phyloP scores from a whole-genome alignment of 176 grass and related monocot genomes.

The Otatea glauca region DNA sequence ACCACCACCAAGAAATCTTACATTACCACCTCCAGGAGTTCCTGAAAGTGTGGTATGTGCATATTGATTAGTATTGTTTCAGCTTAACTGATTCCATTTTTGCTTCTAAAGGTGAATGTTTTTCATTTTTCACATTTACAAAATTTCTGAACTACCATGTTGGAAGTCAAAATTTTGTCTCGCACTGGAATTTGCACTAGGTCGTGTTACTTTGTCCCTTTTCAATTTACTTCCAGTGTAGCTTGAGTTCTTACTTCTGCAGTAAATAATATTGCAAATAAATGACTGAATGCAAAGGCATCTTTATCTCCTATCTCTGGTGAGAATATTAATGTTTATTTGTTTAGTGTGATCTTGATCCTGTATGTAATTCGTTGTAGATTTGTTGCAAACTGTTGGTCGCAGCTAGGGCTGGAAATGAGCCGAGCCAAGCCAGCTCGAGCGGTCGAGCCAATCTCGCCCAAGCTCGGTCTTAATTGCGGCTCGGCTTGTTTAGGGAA shows the following conservation, averaged over 20 bases:
- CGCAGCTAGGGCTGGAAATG: too few relatives aligned
- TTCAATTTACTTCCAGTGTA: not conserved
- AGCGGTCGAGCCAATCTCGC: too few relatives aligned
- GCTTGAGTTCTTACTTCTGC: not conserved
- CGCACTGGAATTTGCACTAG: not conserved
- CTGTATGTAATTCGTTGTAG: not conserved
- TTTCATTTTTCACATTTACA: slow-evolving; percentile 24
- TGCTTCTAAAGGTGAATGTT: not conserved
- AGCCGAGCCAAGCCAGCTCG: too few relatives aligned
- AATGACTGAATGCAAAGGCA: not conserved
- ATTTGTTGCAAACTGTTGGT: not conserved
- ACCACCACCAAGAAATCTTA: slow-evolving; percentile 89
- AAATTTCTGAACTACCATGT: slow-evolving; percentile 22
- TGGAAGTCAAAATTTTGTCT: slow-evolving; percentile 8
- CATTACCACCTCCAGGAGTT: slow-evolving; percentile 86
- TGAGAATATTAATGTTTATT: slow-evolving; percentile 2
- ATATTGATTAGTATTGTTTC: not conserved
- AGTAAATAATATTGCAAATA: slow-evolving; percentile 2
- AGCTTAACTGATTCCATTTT: not conserved
- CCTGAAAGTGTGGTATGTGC: slow-evolving; percentile 99
- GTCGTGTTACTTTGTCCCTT: not conserved
- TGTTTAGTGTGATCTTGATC: not conserved
- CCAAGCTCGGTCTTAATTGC: too few relatives aligned
- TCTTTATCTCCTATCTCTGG: slow-evolving; percentile 3
- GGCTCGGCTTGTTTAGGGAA: too few relatives aligned